Evolutionary conservation across 2,329 filamentous ascomycete species (phyloP).

Genomic region (Juglanconis oblonga): DNA sequence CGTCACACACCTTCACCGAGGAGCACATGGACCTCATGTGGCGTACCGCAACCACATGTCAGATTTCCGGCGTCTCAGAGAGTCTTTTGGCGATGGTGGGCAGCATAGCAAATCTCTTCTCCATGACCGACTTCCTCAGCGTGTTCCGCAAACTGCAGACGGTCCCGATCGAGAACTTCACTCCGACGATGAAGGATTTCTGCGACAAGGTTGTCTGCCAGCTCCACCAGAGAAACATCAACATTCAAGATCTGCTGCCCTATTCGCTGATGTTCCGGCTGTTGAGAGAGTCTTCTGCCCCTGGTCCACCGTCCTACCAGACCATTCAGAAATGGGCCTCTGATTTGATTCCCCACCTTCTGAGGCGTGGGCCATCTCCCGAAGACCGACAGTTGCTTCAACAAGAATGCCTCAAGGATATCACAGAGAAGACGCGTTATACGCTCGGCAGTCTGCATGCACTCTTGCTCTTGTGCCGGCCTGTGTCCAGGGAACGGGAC

Average conservation of each 20-base stretch:
- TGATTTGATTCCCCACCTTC: constrained; percentile 34
- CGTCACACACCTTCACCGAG: constrained; percentile 70
- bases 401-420: constrained; percentile 64
- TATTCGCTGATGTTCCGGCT: constrained; percentile 61
- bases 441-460: constrained; percentile 72
- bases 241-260: constrained; percentile 10
- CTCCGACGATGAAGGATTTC: constrained; percentile 58
- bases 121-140: constrained; percentile 54
- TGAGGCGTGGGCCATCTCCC: constrained; percentile 50
- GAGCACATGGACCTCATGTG: constrained; percentile 78
- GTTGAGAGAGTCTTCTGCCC: constrained; percentile 67
- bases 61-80: constrained; percentile 80
- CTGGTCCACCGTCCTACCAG: constrained; percentile 39
- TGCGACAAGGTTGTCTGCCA: constrained; percentile 55
- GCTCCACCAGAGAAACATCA: constrained; percentile 37
- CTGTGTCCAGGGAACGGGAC: constrained; percentile 50
- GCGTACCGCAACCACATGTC: constrained; percentile 76
- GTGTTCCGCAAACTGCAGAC: constrained; percentile 68
- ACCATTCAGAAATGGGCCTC: constrained; percentile 15
- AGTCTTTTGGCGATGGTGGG: constrained; percentile 69
- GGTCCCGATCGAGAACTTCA: constrained; percentile 62
- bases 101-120: constrained; percentile 46
- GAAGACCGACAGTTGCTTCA: constrained; percentile 63
- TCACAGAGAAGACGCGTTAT: constrained; percentile 59
- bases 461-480: constrained; percentile 47